Evolutionary conservation across 306 rosid species (phyloP).

Genomic region (Lupinus albus): DNA sequence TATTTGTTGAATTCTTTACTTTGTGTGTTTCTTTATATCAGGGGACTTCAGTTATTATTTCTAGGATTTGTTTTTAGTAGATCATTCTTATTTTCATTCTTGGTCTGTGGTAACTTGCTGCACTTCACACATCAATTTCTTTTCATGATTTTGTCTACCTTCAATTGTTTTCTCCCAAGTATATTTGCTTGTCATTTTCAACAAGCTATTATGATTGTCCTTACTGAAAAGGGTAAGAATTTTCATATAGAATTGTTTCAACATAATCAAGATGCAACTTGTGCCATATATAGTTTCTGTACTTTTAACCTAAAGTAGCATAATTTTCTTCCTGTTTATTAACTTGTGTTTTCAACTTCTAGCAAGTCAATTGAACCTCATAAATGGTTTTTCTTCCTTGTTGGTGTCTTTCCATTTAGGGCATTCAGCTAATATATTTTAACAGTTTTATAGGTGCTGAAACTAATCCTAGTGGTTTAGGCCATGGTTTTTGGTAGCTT

Average conservation of each 20-base stretch:
- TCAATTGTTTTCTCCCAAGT: too few species aligned
- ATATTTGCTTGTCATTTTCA: too few species aligned
- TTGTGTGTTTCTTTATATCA: too few species aligned
- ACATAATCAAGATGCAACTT: constrained; percentile 3
- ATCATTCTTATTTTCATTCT: constrained; percentile 10
- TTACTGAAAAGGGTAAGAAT: too few species aligned
- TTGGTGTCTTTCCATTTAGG: constrained; percentile 1
- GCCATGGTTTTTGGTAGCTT: constrained; percentile 12
- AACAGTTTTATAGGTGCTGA: not conserved
- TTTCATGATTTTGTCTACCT: too few species aligned
- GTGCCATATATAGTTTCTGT: not conserved
- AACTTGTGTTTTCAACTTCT: not conserved
- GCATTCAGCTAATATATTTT: constrained; percentile 8
- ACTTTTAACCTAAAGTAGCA: not conserved
- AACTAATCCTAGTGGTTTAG: not conserved
- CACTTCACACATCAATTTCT: too few species aligned
- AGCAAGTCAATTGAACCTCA: not conserved
- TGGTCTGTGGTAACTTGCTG: too few species aligned
- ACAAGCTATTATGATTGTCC: too few species aligned
- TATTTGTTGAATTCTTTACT: not conserved
- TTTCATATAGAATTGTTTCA: not conserved
- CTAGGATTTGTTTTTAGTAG: constrained; percentile 11
- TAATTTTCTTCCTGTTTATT: not conserved
- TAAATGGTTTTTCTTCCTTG: not conserved
- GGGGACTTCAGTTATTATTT: too few species aligned